These are phyloP conservation scores for Miscanthus lutarioriparius DNA, from an alignment of 176 grass and related monocot species.

Conservation along the genomic window DNA sequence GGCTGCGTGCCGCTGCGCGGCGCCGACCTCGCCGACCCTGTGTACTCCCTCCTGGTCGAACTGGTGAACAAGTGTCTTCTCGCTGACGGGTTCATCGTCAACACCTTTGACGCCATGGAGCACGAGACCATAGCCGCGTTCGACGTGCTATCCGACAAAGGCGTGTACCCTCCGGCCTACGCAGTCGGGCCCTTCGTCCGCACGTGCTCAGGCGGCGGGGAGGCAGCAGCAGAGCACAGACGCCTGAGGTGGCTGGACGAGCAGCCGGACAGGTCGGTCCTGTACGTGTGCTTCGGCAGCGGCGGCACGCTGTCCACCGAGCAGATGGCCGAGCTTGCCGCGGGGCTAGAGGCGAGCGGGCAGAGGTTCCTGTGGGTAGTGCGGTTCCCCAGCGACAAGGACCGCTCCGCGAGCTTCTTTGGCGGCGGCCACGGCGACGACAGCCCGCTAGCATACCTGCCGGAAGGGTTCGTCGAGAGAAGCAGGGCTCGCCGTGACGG, in stretches of 20 bases:
- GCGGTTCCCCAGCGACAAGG: slow-evolving; percentile 41
- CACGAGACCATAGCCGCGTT: slow-evolving; percentile 29
- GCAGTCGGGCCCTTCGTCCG: slow-evolving; percentile 51
- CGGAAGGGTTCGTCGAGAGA: too few relatives aligned
- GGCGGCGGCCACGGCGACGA: not conserved
- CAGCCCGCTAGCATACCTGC: too few relatives aligned
- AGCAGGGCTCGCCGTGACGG: too few relatives aligned
- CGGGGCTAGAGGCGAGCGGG: slow-evolving; percentile 64
- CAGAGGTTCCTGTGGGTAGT: slow-evolving; percentile 72
- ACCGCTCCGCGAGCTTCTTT: slow-evolving; percentile 30
- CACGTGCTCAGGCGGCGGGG: not conserved
- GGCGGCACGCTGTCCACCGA: slow-evolving; percentile 47
- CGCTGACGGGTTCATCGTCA: slow-evolving; percentile 51
- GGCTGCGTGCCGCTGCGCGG: slow-evolving; percentile 48
- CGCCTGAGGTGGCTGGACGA: slow-evolving; percentile 71
- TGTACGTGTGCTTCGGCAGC: slow-evolving; percentile 75
- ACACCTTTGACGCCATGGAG: slow-evolving; percentile 57
- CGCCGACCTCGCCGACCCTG: slow-evolving; percentile 30
- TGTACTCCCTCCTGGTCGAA: slow-evolving; percentile 13
- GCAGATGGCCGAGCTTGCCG: slow-evolving; percentile 54
- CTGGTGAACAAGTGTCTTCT: too few relatives aligned
- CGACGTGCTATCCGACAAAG: slow-evolving; percentile 26
- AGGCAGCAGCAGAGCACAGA: not conserved
- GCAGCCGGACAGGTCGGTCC: slow-evolving; percentile 58
- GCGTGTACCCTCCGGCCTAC: slow-evolving; percentile 43